Percentiles rank a stretch among this genome's conserved stretches.
Conservation (phyloP, 805 yeast species). For the Ogataea salicorniae region DNA sequence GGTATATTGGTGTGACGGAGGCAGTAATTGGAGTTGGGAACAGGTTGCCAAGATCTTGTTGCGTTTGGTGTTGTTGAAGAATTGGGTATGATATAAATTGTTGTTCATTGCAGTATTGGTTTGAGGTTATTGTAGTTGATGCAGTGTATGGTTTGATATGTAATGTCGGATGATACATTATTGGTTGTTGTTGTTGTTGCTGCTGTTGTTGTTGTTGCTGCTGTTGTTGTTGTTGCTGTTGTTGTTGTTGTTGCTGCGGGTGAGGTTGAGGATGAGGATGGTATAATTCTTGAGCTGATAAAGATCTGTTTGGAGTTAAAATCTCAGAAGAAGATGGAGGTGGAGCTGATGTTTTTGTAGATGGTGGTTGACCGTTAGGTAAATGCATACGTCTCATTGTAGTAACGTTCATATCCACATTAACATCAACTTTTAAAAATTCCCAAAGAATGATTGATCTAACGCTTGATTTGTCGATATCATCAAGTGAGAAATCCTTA, state of each 20-base stretch:
- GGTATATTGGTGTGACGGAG: background rate
- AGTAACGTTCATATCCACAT: constrained; percentile 25
- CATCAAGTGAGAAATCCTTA: constrained; percentile 11
- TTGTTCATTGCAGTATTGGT: background rate
- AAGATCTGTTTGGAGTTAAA: background rate
- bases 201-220: background rate
- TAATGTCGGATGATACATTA: background rate
- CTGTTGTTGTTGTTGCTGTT: background rate
- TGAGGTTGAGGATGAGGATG: too few species aligned
- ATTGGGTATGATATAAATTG: too few species aligned
- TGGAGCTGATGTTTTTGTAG: background rate
- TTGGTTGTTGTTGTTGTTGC: background rate
- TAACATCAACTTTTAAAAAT: constrained; percentile 29
- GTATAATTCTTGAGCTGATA: too few species aligned
- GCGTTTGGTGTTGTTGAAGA: too few species aligned
- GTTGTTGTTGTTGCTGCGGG: background rate
- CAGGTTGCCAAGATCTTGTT: background rate
- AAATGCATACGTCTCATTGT: constrained; percentile 27
- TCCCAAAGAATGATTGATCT: constrained; percentile 40
- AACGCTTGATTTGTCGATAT: constrained; percentile 25
- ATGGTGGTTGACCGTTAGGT: constrained; percentile 13
- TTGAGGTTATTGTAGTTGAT: too few species aligned
- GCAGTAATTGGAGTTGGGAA: background rate
- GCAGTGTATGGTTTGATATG: background rate
- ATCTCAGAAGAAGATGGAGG: background rate